phyloP scores from a whole-genome alignment of 192 early-diverging fungal genomes.

The Backusella macrospora region DNA sequence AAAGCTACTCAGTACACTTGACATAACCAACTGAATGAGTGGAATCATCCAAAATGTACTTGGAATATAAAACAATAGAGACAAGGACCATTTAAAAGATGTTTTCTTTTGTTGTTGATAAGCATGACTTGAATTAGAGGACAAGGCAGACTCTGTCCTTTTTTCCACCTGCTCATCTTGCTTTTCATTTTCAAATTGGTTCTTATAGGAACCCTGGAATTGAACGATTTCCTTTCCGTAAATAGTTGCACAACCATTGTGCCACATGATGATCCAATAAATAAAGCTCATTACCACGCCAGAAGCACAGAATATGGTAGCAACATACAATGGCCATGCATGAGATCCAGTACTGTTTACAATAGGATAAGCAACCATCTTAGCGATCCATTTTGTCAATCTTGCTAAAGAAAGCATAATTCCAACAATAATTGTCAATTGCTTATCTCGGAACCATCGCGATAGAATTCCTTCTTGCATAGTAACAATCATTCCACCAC shows the following conservation, averaged over 20 bases:
- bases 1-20: conserved; percentile 40
- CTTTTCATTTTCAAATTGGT: conserved; percentile 12
- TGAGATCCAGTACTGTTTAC: conserved; percentile 41
- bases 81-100: conserved; percentile 17
- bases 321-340: conserved; percentile 46
- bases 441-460: conserved; percentile 73
- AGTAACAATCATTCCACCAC: conserved; percentile 70
- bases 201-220: not conserved
- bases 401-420: conserved; percentile 68
- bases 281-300: conserved; percentile 51
- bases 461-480: conserved; percentile 79
- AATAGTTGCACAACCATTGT: conserved; percentile 15
- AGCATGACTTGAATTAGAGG: not conserved
- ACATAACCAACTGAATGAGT: conserved; percentile 34
- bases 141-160: not conserved
- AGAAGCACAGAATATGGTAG: conserved; percentile 53
- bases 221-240: conserved; percentile 20
- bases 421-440: conserved; percentile 69
- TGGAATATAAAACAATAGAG: conserved; percentile 29
- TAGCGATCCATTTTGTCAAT: conserved; percentile 69
- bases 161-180: not conserved
- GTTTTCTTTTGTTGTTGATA: not conserved
- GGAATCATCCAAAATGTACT: conserved; percentile 36
- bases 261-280: conserved; percentile 53
- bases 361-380: conserved; percentile 66